These are phyloP conservation scores for Candida pseudofarinosa DNA, from an alignment of 805 yeast species.

Conservation along the genomic window DNA sequence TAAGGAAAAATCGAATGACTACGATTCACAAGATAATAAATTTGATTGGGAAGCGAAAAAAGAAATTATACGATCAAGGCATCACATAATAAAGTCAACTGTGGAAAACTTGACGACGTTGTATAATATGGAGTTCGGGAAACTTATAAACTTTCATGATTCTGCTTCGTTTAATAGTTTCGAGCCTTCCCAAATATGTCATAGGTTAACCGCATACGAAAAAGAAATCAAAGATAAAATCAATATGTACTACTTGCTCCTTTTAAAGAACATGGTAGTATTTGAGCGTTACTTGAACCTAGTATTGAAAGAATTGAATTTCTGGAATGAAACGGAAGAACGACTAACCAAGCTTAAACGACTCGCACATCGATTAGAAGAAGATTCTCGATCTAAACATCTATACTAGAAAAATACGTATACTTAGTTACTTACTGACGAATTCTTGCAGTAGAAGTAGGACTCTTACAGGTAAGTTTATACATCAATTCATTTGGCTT, in stretches of 20 bases:
- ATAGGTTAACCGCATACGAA: constrained; percentile 5
- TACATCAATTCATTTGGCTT: too few relatives aligned
- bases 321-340: constrained; percentile 23
- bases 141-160: constrained; percentile 15
- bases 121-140: constrained; percentile 18
- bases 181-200: constrained; percentile 11
- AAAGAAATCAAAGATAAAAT: constrained; percentile 13
- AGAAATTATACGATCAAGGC: constrained; percentile 18
- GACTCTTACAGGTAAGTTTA: too few relatives aligned
- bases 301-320: constrained; percentile 19
- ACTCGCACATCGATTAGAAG: constrained; percentile 5
- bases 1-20: too few relatives aligned
- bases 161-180: constrained; percentile 14
- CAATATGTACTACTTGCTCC: constrained; percentile 16
- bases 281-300: constrained; percentile 22
- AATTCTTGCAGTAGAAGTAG: too few relatives aligned
- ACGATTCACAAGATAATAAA: constrained; percentile 15
- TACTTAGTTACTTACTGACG: too few relatives aligned
- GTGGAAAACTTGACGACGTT: constrained; percentile 18
- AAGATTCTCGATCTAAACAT: background rate
- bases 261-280: constrained; percentile 26
- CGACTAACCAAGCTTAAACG: constrained; percentile 8
- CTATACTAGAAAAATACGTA: constrained; percentile 3
- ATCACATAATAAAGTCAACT: constrained; percentile 17
- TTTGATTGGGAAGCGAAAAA: constrained; percentile 11